Percentiles rank a stretch among this genome's conserved stretches.
phyloP scores from a whole-genome alignment of 2,329 filamentous ascomycete genomes.

The Golovinomyces cichoracearum region DNA sequence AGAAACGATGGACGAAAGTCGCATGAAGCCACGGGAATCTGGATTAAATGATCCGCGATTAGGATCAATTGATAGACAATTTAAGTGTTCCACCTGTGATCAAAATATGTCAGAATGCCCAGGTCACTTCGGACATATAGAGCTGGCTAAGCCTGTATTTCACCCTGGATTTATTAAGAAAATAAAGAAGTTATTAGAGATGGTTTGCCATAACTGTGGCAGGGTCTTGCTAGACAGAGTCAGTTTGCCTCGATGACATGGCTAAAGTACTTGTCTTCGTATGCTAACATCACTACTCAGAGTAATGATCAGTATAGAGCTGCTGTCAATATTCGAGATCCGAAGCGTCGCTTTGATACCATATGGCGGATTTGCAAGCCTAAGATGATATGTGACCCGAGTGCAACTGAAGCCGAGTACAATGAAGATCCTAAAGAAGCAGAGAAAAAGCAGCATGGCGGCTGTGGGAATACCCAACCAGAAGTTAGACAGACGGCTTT shows the following conservation, averaged over 20 bases:
- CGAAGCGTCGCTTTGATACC: conserved; percentile 76
- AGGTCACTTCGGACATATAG: conserved; percentile 96
- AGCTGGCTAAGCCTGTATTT: conserved; percentile 86
- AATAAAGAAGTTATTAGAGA: conserved; percentile 97
- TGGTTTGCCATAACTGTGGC: conserved; percentile 96
- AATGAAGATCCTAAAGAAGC: conserved; percentile 30
- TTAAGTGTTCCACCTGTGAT: conserved; percentile 86
- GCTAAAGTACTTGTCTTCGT: conserved; percentile 24
- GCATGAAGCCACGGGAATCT: conserved; percentile 66
- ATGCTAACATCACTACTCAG: conserved; percentile 40
- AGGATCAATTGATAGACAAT: conserved; percentile 84
- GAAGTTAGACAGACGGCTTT: conserved; percentile 69
- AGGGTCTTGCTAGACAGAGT: conserved; percentile 95
- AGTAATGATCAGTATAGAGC: conserved; percentile 60
- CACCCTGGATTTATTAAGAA: conserved; percentile 93
- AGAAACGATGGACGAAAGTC: conserved; percentile 97
- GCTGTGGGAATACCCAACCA: conserved; percentile 79
- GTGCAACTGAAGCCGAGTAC: conserved; percentile 42
- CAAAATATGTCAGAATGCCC: conserved; percentile 91
- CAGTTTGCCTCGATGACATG: conserved; percentile 43
- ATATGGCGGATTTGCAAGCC: conserved; percentile 85
- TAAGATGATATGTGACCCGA: conserved; percentile 61
- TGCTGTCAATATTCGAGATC: conserved; percentile 65
- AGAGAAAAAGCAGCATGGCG: conserved; percentile 41
- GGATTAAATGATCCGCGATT: conserved; percentile 90